Base-by-base conservation (phyloP, 176 grass and related monocot genomes). In the Poa annua region DNA sequence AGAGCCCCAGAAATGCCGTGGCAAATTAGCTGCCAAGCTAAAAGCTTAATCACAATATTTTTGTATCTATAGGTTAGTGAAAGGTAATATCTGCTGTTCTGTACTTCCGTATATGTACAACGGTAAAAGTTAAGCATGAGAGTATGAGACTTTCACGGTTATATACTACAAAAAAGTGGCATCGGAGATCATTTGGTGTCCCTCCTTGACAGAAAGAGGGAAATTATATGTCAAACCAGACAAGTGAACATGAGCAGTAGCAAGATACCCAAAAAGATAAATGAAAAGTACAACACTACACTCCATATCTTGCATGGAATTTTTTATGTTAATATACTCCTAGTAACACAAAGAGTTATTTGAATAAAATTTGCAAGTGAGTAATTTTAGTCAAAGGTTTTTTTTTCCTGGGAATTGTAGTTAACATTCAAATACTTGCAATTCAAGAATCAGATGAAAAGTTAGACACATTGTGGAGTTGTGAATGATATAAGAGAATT, bases 11-110 rank as follows among this genome's bases (percentile, higher is more conserved):
- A 69, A 56, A 78, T 50, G n/a, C 26, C 54, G 22, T n/a, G 0
- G 17, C 20, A 82, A 82, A 49, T 78, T 49, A 78, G 56, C 77
- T 63, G 81, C 11, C 20, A 73, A 85, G 71, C 33, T 81, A 78
- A 39, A 79, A 55, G 57, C n/a, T 17, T 39, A 56, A 50, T 55
- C 9, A 22, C 24, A 49, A 84, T 54, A 81, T 15, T 48, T 64
- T 54, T 24, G 1, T 88, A 71, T 74, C 16, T 42, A 69, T 63
- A 39, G 36, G 21, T 64, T 63, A 62, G 65, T 64, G 74, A 54
- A 51, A 71, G 15, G 78, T 21, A 71, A 74, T 77, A 71, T 62
- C 45, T 73, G 11, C 10, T 41, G n/a, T 78, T 68, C 29, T 20
- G 2, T 10, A 34, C 6, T 88, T 71, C 45, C 34, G 39, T 83